These are phyloP conservation scores for Leccinum obscurum DNA, from an alignment of 768 basidiomycete species.

Conservation along the genomic window DNA sequence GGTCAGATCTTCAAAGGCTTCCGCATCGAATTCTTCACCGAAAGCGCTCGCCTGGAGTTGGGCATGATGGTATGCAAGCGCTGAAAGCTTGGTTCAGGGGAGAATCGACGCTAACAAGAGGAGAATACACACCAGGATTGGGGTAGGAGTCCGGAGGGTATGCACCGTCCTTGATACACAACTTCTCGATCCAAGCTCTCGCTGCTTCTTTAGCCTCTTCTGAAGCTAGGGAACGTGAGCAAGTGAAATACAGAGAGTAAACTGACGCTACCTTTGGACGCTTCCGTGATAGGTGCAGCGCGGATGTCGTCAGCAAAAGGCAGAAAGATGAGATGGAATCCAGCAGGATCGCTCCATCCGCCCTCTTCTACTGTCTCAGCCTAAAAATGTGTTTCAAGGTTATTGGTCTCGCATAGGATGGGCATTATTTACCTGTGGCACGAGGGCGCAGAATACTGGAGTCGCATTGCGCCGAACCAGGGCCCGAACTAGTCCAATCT, in stretches of 20 bases:
- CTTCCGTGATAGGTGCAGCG: slow-evolving; percentile 66
- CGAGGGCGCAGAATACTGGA: slow-evolving; percentile 78
- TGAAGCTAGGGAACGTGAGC: slow-evolving; percentile 49
- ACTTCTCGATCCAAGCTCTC: slow-evolving; percentile 71
- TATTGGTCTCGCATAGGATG: neutral
- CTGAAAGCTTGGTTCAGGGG: slow-evolving; percentile 3
- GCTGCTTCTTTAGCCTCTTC: slow-evolving; percentile 69
- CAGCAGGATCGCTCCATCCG: slow-evolving; percentile 82
- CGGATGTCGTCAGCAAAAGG: slow-evolving; percentile 96
- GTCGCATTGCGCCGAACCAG: slow-evolving; percentile 68
- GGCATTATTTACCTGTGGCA: slow-evolving; percentile 71
- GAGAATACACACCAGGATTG: slow-evolving; percentile 72
- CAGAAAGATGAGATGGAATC: slow-evolving; percentile 90
- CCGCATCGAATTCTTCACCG: slow-evolving; percentile 81
- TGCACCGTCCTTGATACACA: slow-evolving; percentile 72
- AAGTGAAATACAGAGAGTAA: neutral
- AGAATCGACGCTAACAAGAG: neutral
- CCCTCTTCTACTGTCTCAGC: slow-evolving; percentile 68
- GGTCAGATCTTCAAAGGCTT: slow-evolving; percentile 80
- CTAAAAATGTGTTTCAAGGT: slow-evolving; percentile 35
- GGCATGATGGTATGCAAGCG: slow-evolving; percentile 84
- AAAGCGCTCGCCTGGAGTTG: slow-evolving; percentile 93
- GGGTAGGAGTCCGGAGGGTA: slow-evolving; percentile 91
- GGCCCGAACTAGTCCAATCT: slow-evolving; percentile 76
- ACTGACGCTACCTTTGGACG: slow-evolving; percentile 52